phyloP scores from a whole-genome alignment of 1,139 yeast species.

The Diutina ranongensis region DNA sequence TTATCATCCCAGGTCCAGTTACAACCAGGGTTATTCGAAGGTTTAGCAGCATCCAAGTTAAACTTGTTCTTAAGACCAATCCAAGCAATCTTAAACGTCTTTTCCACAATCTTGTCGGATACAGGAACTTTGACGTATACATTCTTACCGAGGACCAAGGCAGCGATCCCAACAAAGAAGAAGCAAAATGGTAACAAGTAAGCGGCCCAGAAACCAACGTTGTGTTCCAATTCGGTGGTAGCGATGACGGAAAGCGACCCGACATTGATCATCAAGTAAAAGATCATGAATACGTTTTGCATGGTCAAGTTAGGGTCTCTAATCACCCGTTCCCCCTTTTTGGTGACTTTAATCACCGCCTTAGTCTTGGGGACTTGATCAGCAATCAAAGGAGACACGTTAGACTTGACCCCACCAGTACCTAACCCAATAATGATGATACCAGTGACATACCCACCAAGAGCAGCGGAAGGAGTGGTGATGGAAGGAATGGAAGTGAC shows the following conservation, averaged over 20 bases:
- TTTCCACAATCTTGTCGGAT: conserved; percentile 48
- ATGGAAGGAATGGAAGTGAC: conserved; percentile 62
- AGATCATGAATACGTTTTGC: conserved; percentile 32
- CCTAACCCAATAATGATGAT: conserved; percentile 66
- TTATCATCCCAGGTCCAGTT: conserved; percentile 46
- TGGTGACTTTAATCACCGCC: conserved; percentile 23
- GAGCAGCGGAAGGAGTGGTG: conserved; percentile 32
- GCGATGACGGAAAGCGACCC: conserved; percentile 32
- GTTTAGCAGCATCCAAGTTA: conserved; percentile 43
- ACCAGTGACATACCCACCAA: conserved; percentile 46
- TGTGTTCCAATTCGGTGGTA: conserved; percentile 27
- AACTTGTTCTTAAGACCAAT: conserved; percentile 38
- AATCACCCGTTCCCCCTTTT: conserved; percentile 27
- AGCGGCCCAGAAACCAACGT: conserved; percentile 34
- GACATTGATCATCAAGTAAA: conserved; percentile 31
- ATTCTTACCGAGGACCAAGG: conserved; percentile 45
- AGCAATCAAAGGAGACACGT: conserved; percentile 68
- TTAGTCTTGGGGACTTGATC: conserved; percentile 48
- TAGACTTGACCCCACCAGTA: conserved; percentile 75
- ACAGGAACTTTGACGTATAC: conserved; percentile 51
- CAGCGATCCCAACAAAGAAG: conserved; percentile 47
- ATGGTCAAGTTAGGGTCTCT: conserved; percentile 31
- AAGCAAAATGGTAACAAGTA: conserved; percentile 52
- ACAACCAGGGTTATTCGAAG: conserved; percentile 32
- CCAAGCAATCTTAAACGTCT: conserved; percentile 38